phyloP scores from a whole-genome alignment of 257 asterid genomes.

The Penstemon davidsonii region DNA sequence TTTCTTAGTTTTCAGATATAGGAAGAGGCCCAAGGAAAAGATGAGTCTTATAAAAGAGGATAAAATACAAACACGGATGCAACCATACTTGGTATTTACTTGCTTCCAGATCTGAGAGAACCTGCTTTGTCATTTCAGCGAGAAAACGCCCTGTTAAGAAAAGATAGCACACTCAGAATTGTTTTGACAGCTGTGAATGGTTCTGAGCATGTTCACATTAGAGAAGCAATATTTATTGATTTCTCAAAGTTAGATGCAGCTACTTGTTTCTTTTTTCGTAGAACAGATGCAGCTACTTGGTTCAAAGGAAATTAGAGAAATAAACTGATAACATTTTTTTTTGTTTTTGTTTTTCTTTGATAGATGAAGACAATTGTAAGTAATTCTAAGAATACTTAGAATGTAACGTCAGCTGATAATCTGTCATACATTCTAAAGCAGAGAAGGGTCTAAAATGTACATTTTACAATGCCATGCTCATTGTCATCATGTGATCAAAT shows the following conservation, averaged over 20 bases:
- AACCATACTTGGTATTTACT: conserved; percentile 82
- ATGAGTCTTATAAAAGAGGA: conserved; percentile 4
- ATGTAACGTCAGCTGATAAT: conserved; percentile 11
- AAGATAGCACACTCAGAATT: conserved; percentile 20
- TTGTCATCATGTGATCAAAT: conserved; percentile 17
- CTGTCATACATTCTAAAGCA: conserved; percentile 24
- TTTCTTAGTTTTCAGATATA: not conserved
- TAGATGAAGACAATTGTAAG: not conserved
- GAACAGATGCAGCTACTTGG: not conserved
- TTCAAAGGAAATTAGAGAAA: conserved; percentile 8
- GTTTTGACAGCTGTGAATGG: not conserved
- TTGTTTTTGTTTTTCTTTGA: too few species aligned
- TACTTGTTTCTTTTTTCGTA: too few species aligned
- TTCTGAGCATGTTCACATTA: conserved; percentile 21
- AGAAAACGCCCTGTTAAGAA: conserved; percentile 75
- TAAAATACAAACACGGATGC: conserved; percentile 4
- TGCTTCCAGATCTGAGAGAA: conserved; percentile 78
- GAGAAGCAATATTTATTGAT: conserved; percentile 1
- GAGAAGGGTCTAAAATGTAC: conserved; percentile 1
- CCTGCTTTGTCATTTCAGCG: conserved; percentile 90
- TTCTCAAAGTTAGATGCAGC: conserved; percentile 13
- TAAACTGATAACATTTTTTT: conserved; percentile 15
- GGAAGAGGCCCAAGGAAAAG: conserved; percentile 15
- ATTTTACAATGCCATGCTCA: conserved; percentile 13
- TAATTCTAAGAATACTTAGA: conserved; percentile 19